Conservation (phyloP, 169 alveolate species). For the Eimeria acervulina region DNA sequence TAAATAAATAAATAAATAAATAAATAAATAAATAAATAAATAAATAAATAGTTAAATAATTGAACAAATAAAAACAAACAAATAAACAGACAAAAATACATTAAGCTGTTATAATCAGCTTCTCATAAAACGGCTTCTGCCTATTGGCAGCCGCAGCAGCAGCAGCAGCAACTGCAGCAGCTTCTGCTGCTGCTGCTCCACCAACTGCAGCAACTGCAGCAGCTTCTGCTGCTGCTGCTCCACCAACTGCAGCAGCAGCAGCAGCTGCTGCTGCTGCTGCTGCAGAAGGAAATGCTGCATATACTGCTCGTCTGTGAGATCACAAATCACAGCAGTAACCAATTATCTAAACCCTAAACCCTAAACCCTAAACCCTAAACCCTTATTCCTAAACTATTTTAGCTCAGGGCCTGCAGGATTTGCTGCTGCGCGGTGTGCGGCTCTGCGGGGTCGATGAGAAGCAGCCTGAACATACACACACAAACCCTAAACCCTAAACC, state of each 20-base stretch:
- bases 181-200: not conserved
- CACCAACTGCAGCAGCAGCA: not conserved
- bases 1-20: not conserved
- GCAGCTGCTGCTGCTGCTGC: not conserved
- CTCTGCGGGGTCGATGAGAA: constrained; percentile 26
- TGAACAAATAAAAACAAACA: not conserved
- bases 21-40: not conserved
- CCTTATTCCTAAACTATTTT: not conserved
- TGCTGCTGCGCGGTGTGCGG: constrained; percentile 27
- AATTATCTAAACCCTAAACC: not conserved
- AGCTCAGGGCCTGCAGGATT: not conserved
- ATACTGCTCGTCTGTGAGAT: not conserved
- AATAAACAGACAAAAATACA: not conserved
- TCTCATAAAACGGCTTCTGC: too few species aligned
- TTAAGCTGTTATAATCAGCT: not conserved
- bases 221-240: constrained; percentile 10
- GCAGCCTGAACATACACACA: constrained; percentile 5
- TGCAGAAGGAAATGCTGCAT: not conserved
- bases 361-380: constrained; percentile 20
- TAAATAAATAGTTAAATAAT: not conserved
- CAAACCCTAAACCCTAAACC: constrained; percentile 66
- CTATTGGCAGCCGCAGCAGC: not conserved
- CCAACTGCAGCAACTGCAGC: not conserved
- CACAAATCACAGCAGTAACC: not conserved
- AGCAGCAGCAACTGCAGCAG: not conserved